Base-by-base conservation (phyloP, 2,329 filamentous ascomycete species). In the Diplodia corticola region DNA sequence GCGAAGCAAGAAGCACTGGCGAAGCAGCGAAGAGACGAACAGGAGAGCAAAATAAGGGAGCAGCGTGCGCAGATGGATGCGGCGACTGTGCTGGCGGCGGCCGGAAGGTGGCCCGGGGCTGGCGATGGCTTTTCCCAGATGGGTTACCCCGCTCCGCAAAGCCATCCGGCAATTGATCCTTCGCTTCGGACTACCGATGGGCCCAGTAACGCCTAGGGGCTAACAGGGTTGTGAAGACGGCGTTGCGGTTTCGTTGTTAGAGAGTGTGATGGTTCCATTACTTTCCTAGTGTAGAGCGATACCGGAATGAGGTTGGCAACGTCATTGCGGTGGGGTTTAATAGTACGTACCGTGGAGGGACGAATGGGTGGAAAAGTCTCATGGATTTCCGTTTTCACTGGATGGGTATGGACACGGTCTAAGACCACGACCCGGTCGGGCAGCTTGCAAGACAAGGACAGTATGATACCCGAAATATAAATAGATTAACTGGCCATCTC, bases 1-100 rank as follows among this genome's bases (percentile, higher is more conserved):
- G 67, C 67, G 33, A 63, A 63, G 57, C 53, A 57, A n/a, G 68
- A 69, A 24, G 54, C 64, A 9, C 24, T 54, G 26, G 64, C 64
- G 13, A 66, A 66, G 64, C 57, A 65, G 46, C 53, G 64, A n/a
- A 54, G 22, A 24, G 49, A 67, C 28, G 63, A 68, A 33, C 37
- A 68, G 15, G 54, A 67, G 24, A 37, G 53, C 20, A 66, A 54
- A 40, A 26, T 54, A 48, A 53, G 51, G 22, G 64, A 61, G 4
- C 55, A 61, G 37, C 49, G 55, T 28, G 48, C 37, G 55, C 64
- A 66, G 28, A 66, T 66, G 55, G 64, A 66, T 28, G 64, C 64
- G 12, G 64, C 55, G 24, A 57, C 64, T 30, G 57, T 63, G 17
- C 28, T 66, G 12, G 64, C 57, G 26, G 64, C 54, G 15, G 64